Evolutionary conservation across 1,284 basidiomycete species (phyloP).

Genomic region (Leccinum griseonigrum): DNA sequence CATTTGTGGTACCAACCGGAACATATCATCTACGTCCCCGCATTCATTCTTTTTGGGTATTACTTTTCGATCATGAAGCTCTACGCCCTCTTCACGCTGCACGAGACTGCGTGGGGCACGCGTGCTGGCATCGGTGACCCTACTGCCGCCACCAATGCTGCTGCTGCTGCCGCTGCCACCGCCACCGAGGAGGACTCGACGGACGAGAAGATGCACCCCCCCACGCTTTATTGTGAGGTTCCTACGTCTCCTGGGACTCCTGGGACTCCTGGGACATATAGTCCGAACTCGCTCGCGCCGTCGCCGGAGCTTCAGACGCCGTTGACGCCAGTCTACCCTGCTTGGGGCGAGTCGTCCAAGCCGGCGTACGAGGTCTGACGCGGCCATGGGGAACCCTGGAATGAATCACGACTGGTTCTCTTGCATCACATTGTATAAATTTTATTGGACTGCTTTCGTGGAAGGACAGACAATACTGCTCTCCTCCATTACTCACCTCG

Average conservation of each 20-base stretch:
- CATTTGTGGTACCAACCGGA: conserved; percentile 85
- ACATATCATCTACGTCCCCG: conserved; percentile 86
- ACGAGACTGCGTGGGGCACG: not conserved
- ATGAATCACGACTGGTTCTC: not conserved
- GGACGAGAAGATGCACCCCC: not conserved
- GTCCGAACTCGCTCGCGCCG: not conserved
- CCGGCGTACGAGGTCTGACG: not conserved
- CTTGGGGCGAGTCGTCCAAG: not conserved
- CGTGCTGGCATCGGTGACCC: conserved; percentile 1
- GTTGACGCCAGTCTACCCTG: not conserved
- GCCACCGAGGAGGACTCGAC: conserved; percentile 5
- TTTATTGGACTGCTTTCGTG: not conserved
- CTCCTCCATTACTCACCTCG: not conserved
- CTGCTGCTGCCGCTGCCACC: not conserved
- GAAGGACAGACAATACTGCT: not conserved
- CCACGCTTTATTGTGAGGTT: not conserved
- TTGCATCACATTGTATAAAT: not conserved
- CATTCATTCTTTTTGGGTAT: conserved; percentile 90
- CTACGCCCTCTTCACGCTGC: conserved; percentile 53
- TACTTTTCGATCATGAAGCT: conserved; percentile 87
- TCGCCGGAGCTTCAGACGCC: not conserved
- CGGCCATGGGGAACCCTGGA: not conserved
- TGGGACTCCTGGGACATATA: not conserved
- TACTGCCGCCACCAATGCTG: conserved; percentile 10
- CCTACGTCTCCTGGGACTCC: not conserved